Evolutionary conservation across 805 yeast species (phyloP), one percentile per base, ranked within the genome.

Genomic region (Barnettozyma sp.): DNA sequence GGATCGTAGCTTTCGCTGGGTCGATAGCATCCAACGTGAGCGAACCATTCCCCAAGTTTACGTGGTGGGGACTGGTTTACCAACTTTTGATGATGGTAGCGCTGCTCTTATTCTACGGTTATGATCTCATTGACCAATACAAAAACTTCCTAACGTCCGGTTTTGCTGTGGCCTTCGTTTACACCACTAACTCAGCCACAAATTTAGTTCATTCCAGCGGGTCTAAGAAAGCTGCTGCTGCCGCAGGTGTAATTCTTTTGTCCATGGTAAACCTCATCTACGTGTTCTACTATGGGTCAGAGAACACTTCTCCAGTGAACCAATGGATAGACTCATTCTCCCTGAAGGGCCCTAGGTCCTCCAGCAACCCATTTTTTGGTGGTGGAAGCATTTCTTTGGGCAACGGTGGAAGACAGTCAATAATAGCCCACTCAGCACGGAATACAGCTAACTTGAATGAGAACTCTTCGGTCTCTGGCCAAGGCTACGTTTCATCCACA

Each of bases 1-100:
- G 97, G 97, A 65, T 86, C 40, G 73, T 92, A 34, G 84, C 95
- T 8, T 69, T 92, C 36, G 94, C 82, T 2, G 97, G 97, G 2
- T 83, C 94, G 12, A 76, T 83, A 14, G 77, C 82, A 1, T 56
- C 76, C 6, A 66, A 66, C 13, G 14, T 43, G 5, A 36, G 54
- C 13, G 57, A 60, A 12, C 45, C 59, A 6, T 85, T 81, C 54
- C 96, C 97, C 1, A 73, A 76, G 45, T 82, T 90, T 59, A 75
- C 92, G 4, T 90, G 98, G 98, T 92, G 98, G 98, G 95, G 94
- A 2, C 58, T 92, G 6, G 88, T 82, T 2, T 92, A 76, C 54
- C 78, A 90, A 59, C 63, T 87, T 15, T 43, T 84, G 21, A 46
- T 85, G 27, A 68, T 82, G 15, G 47, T 75, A 5, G 55, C 66